Percentiles rank a stretch among this genome's conserved stretches.
Evolutionary conservation across 2,329 filamentous ascomycete species (phyloP).

Genomic region (Aureobasidium lini): DNA sequence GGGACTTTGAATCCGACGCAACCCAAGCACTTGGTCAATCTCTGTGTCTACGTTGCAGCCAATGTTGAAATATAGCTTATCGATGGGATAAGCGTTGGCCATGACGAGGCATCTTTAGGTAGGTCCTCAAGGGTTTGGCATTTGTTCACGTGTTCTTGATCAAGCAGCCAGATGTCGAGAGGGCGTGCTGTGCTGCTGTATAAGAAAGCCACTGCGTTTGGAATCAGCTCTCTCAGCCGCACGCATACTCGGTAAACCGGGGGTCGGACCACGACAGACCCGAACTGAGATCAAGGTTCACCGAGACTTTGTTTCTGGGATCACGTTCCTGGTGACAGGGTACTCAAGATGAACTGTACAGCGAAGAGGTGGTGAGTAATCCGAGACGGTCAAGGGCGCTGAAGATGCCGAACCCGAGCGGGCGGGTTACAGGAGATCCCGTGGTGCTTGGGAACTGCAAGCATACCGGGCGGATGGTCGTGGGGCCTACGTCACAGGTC

Average conservation of each 20-base stretch:
- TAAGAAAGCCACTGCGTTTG: background rate
- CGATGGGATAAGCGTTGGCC: too few species aligned
- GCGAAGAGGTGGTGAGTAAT: background rate
- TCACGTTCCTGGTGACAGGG: too few species aligned
- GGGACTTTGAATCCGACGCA: background rate
- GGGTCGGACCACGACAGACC: background rate
- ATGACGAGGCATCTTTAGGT: too few species aligned
- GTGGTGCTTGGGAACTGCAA: conserved; percentile 8
- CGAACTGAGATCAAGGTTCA: background rate
- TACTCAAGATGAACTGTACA: background rate
- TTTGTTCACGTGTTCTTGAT: too few species aligned
- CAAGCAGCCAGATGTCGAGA: too few species aligned
- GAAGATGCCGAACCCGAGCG: background rate
- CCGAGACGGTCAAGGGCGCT: background rate
- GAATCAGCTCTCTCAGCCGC: background rate
- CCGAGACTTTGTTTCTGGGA: background rate
- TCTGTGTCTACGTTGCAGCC: too few species aligned
- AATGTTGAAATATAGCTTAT: too few species aligned
- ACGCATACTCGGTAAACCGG: background rate
- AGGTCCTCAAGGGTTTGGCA: background rate
- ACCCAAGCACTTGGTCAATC: background rate
- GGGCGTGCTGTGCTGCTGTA: background rate
- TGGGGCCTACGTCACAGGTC: conserved; percentile 3
- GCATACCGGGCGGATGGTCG: conserved; percentile 4
- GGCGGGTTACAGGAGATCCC: background rate